Percentiles rank a stretch among this genome's conserved stretches.
Conservation (phyloP, 441 rosid genomes). For the Gossypium lobatum region DNA sequence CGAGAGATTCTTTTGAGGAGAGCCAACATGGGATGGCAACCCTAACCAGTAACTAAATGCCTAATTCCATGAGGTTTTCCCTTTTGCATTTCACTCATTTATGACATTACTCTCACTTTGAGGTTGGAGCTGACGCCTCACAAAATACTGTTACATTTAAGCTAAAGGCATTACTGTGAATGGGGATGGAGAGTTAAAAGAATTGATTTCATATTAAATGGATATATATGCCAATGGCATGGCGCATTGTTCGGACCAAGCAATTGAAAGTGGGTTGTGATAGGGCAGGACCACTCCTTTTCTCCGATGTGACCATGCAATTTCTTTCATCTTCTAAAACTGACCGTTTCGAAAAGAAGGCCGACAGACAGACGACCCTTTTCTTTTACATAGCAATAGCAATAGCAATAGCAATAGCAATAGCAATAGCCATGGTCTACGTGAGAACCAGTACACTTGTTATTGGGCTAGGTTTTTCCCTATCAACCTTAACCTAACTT, state of each 20-base stretch:
- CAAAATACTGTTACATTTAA: not conserved
- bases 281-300: not conserved
- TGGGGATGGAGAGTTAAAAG: not conserved
- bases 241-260: not conserved
- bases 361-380: not conserved
- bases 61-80: not conserved
- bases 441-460: not conserved
- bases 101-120: not conserved
- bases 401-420: too few species aligned
- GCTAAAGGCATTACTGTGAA: not conserved
- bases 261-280: not conserved
- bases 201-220: not conserved
- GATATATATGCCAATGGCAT: not conserved
- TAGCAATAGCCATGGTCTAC: too few species aligned
- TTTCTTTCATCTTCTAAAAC: conserved; percentile 6
- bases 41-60: not conserved
- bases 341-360: conserved; percentile 19
- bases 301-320: not conserved
- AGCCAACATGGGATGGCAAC: not conserved
- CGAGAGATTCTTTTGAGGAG: not conserved
- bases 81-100: not conserved
- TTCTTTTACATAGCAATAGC: not conserved
- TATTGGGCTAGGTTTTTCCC: not conserved
- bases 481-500: not conserved
- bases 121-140: not conserved